These are phyloP conservation scores for Fusarium staphyleae DNA, from an alignment of 2,329 filamentous ascomycete genomes.

Conservation along the genomic window DNA sequence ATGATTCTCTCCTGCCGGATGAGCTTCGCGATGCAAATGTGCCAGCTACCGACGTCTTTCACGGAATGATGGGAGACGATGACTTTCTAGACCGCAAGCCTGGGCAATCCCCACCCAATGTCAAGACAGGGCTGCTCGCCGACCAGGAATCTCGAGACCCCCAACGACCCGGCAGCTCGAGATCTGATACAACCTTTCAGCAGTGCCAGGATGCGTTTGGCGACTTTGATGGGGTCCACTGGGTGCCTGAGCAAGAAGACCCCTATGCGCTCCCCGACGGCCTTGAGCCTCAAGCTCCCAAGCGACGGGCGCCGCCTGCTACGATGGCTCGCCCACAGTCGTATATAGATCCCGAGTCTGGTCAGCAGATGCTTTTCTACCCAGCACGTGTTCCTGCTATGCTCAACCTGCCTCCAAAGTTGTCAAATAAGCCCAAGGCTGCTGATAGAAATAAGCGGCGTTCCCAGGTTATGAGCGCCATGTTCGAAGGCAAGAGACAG, in stretches of 20 bases:
- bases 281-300: constrained; percentile 33
- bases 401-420: constrained; percentile 87
- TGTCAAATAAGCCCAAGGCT: constrained; percentile 76
- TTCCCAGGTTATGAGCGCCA: constrained; percentile 73
- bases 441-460: constrained; percentile 72
- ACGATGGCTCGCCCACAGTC: constrained; percentile 57
- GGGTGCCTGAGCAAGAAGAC: constrained; percentile 60
- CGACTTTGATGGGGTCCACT: constrained; percentile 84
- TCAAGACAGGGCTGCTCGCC: constrained; percentile 15
- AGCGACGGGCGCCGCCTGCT: constrained; percentile 37
- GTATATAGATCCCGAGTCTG: constrained; percentile 69
- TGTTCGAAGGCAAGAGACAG: constrained; percentile 50
- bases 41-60: constrained; percentile 44
- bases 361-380: constrained; percentile 89
- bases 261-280: constrained; percentile 28
- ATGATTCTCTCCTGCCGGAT: constrained; percentile 48
- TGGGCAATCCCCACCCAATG: constrained; percentile 12
- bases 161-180: constrained; percentile 53
- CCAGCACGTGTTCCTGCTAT: constrained; percentile 93
- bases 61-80: constrained; percentile 45
- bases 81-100: constrained; percentile 27
- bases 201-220: constrained; percentile 74
- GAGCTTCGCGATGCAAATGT: constrained; percentile 47
- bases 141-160: constrained; percentile 29
- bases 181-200: constrained; percentile 67